Base-by-base conservation (phyloP, 768 basidiomycete genomes). In the Atractiella rhizophila region DNA sequence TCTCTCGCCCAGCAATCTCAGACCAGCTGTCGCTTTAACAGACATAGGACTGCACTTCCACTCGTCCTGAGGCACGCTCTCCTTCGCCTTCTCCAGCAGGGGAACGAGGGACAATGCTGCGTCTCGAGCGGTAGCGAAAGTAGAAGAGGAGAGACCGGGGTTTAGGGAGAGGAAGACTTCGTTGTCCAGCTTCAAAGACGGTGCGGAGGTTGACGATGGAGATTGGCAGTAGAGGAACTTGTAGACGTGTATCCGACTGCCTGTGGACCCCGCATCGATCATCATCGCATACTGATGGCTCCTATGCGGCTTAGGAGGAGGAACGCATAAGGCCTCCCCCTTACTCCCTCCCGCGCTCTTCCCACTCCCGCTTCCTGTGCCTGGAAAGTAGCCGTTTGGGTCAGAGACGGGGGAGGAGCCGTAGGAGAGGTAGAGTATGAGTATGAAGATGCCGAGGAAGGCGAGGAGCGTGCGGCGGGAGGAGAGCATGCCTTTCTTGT, bases 251-350 rank as follows among this genome's bases (percentile, higher is more conserved):
- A 96, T 85, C 15, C 91, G 71, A 0, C 86, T 91, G 16, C 88
- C 91, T 0, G 85, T 91, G 15, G 86, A 94, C 19, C 91, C 91
- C 1, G 91, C 88, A 58, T 98, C 91, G 61, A 96, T 79, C 74
- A 94, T 91, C 53, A 96, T 68, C 0, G 82, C 85, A 58, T 79
- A 98, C 57, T 83, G 81, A 36, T 32, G 43, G 44, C 33, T 51
- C 48, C 15, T 45, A 23, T 4, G 46, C 49, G 12, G 31, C 25
- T 2, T 46, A 47, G 8, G 49, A 44, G 1, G 47, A 46, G 39
- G 46, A 51, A 39, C 42, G 43, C 8, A 18, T 12, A 12, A 30
- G 29, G 12, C 12, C 29, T 12, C 12, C 29, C 12, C 18, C 29
- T 12, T 30, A 12, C 29, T 12, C 18, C 12, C 18, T 12, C 29